phyloP scores from a whole-genome alignment of 805 yeast genomes.

The Ogataea zsoltii region DNA sequence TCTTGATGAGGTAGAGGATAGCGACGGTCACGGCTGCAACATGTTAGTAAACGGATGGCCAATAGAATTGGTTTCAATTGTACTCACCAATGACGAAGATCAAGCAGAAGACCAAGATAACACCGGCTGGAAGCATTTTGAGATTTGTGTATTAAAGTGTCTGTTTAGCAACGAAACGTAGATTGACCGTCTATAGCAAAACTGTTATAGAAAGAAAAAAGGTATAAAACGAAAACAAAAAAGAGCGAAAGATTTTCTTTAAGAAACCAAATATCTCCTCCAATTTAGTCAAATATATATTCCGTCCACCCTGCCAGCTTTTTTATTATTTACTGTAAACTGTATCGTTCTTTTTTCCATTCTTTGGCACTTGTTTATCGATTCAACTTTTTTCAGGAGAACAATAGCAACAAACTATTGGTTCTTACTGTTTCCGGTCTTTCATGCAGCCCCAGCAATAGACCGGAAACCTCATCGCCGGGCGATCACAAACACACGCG shows the following conservation, averaged over 20 bases:
- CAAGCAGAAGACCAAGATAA: slow-evolving; percentile 59
- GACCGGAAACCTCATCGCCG: slow-evolving; percentile 5
- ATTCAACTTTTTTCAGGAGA: neutral
- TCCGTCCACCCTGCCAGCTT: slow-evolving; percentile 7
- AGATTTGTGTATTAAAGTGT: slow-evolving; percentile 5
- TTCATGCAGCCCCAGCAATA: slow-evolving; percentile 3
- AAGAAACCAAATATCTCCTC: slow-evolving; percentile 3
- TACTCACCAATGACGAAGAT: slow-evolving; percentile 45
- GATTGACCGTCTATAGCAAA: slow-evolving; percentile 9
- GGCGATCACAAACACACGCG: slow-evolving; percentile 1
- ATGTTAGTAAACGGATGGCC: neutral
- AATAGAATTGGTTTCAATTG: neutral
- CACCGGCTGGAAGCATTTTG: slow-evolving; percentile 64
- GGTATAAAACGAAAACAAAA: slow-evolving; percentile 11
- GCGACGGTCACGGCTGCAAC: slow-evolving; percentile 30
- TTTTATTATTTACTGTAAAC: slow-evolving; percentile 7
- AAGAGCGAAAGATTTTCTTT: slow-evolving; percentile 10
- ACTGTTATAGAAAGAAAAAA: slow-evolving; percentile 8
- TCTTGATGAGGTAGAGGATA: slow-evolving; percentile 33
- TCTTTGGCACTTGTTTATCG: neutral
- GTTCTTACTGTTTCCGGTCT: slow-evolving; percentile 3
- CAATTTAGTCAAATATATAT: slow-evolving; percentile 3
- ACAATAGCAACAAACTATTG: slow-evolving; percentile 5
- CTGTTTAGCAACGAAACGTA: slow-evolving; percentile 7
- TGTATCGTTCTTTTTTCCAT: slow-evolving; percentile 3